phyloP scores from a whole-genome alignment of 768 basidiomycete genomes.

The Coprinopsis sp. region DNA sequence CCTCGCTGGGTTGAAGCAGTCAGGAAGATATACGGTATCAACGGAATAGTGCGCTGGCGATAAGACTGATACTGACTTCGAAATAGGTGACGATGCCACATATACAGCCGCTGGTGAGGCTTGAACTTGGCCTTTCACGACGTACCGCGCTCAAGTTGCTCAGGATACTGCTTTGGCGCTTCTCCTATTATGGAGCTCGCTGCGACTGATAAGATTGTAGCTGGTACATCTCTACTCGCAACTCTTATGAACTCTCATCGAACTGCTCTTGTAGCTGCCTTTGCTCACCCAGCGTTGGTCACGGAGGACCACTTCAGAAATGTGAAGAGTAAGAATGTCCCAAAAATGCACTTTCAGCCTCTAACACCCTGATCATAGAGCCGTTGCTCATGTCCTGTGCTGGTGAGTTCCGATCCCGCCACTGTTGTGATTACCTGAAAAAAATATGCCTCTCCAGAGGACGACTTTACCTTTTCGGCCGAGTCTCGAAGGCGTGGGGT shows the following conservation, averaged over 20 bases:
- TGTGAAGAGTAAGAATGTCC: constrained; percentile 37
- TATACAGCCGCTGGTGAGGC: constrained; percentile 44
- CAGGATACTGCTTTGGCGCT: constrained; percentile 58
- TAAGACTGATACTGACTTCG: background rate
- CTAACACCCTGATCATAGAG: constrained; percentile 25
- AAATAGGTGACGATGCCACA: constrained; percentile 27
- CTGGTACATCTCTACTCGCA: constrained; percentile 27
- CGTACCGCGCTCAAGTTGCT: background rate
- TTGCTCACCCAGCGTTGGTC: constrained; percentile 52
- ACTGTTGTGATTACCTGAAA: background rate
- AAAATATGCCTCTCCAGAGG: constrained; percentile 30
- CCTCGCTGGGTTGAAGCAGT: constrained; percentile 53
- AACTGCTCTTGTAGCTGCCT: constrained; percentile 36
- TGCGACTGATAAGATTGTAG: constrained; percentile 40
- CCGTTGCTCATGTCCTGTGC: constrained; percentile 54
- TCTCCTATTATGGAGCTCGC: constrained; percentile 46
- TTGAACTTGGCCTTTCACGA: background rate
- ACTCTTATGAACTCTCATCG: background rate
- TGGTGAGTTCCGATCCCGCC: constrained; percentile 28
- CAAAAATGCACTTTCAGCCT: background rate
- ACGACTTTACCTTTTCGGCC: constrained; percentile 49
- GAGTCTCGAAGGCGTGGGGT: constrained; percentile 52
- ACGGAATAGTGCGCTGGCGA: background rate
- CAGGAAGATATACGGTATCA: constrained; percentile 42
- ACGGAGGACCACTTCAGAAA: constrained; percentile 44